Conservation (phyloP, 2,329 filamentous ascomycete species). For the Paraphaeosphaeria sporulosa region DNA sequence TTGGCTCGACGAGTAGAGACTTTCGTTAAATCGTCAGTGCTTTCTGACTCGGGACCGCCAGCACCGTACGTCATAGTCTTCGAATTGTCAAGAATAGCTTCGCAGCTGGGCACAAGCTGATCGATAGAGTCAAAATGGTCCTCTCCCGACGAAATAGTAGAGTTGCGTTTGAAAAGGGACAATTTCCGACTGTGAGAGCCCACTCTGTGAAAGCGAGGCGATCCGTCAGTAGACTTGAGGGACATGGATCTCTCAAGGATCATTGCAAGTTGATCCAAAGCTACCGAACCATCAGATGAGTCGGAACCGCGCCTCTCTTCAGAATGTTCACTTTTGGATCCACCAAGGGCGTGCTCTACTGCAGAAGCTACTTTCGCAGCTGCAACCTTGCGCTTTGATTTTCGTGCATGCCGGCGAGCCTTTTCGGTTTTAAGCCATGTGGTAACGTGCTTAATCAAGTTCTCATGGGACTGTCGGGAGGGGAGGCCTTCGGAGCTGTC, state of each 20-base stretch:
- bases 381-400: conserved; percentile 58
- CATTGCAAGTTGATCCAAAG: conserved; percentile 80
- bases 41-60: conserved; percentile 55
- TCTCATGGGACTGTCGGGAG: conserved; percentile 42
- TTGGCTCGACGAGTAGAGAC: conserved; percentile 59
- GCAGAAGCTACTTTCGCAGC: conserved; percentile 56
- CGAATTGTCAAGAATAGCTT: conserved; percentile 86
- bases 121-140: conserved; percentile 83
- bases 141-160: conserved; percentile 77
- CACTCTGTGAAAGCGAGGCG: conserved; percentile 50
- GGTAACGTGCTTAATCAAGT: conserved; percentile 74
- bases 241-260: conserved; percentile 76
- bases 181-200: conserved; percentile 35
- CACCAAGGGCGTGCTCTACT: conserved; percentile 12
- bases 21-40: conserved; percentile 45
- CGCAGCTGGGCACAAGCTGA: conserved; percentile 81
- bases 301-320: conserved; percentile 61
- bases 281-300: conserved; percentile 73
- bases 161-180: conserved; percentile 51
- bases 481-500: conserved; percentile 36
- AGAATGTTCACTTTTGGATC: conserved; percentile 14
- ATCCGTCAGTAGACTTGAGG: conserved; percentile 39
- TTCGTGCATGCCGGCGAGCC: conserved; percentile 67
- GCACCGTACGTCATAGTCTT: conserved; percentile 82
- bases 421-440: conserved; percentile 87